Conservation (phyloP, 1,139 yeast genomes). For the Yamadazyma atmosphaerica region DNA sequence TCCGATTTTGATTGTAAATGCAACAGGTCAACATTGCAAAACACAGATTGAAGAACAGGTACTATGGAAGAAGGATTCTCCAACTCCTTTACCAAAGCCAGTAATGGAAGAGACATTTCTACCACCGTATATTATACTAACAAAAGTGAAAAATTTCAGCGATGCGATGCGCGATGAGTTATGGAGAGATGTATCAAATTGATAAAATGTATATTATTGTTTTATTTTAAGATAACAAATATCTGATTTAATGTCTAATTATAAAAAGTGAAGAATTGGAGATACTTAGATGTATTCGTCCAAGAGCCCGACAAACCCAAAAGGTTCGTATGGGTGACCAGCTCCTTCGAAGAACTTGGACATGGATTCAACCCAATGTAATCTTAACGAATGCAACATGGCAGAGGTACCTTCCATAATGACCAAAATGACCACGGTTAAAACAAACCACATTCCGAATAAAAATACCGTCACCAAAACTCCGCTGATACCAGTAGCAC, state of each 20-base stretch:
- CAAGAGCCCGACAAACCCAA: constrained; percentile 44
- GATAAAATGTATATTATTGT: background rate
- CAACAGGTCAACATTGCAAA: constrained; percentile 31
- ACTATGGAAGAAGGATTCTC: constrained; percentile 37
- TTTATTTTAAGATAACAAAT: background rate
- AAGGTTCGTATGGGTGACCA: constrained; percentile 71
- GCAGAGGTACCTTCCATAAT: constrained; percentile 88
- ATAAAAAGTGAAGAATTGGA: background rate
- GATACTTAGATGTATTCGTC: constrained; percentile 14
- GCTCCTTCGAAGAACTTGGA: constrained; percentile 84
- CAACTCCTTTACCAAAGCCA: constrained; percentile 33
- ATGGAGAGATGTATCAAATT: too few species aligned
- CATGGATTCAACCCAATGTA: constrained; percentile 90
- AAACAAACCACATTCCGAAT: constrained; percentile 77
- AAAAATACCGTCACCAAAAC: constrained; percentile 54
- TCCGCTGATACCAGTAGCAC: constrained; percentile 50
- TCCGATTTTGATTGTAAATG: constrained; percentile 50
- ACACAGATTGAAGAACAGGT: constrained; percentile 33
- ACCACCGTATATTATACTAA: too few species aligned
- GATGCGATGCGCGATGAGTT: constrained; percentile 5
- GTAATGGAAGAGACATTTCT: constrained; percentile 36
- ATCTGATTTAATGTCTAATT: background rate
- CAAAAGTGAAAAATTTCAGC: constrained; percentile 4
- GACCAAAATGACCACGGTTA: constrained; percentile 73
- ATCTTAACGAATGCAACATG: constrained; percentile 79